These are phyloP conservation scores for Brettanomyces sp. DNA, from an alignment of 805 yeast species.

Conservation along the genomic window DNA sequence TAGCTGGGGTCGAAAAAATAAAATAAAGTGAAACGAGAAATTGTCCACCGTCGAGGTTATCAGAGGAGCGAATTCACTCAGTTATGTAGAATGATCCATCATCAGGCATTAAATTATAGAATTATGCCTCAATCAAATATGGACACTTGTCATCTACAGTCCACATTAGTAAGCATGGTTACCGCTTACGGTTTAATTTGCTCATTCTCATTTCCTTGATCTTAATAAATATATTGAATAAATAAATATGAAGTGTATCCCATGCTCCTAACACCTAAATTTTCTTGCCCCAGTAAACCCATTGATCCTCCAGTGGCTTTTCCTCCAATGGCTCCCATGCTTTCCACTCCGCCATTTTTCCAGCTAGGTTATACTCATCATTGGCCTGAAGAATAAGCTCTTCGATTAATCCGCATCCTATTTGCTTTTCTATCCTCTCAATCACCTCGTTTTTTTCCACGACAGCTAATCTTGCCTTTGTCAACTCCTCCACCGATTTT, in stretches of 20 bases:
- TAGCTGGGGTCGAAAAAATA: too few relatives aligned
- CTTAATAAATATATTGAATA: background rate
- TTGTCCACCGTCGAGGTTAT: too few relatives aligned
- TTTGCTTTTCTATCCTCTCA: constrained; percentile 59
- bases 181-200: background rate
- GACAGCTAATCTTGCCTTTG: constrained; percentile 56
- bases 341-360: constrained; percentile 59
- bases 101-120: too few relatives aligned
- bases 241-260: background rate
- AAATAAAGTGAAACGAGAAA: too few relatives aligned
- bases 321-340: constrained; percentile 77
- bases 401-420: constrained; percentile 79
- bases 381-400: constrained; percentile 76
- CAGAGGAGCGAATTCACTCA: too few relatives aligned
- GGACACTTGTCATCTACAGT: too few relatives aligned
- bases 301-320: constrained; percentile 71
- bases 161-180: too few relatives aligned
- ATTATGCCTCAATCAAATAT: background rate
- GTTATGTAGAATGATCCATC: too few relatives aligned
- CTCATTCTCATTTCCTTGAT: background rate
- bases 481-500: constrained; percentile 63
- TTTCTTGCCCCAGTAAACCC: constrained; percentile 73
- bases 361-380: constrained; percentile 64
- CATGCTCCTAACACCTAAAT: constrained; percentile 22
- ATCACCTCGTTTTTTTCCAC: constrained; percentile 55